Conservation (phyloP, 2,329 filamentous ascomycete species). For the Cercospora sesami region DNA sequence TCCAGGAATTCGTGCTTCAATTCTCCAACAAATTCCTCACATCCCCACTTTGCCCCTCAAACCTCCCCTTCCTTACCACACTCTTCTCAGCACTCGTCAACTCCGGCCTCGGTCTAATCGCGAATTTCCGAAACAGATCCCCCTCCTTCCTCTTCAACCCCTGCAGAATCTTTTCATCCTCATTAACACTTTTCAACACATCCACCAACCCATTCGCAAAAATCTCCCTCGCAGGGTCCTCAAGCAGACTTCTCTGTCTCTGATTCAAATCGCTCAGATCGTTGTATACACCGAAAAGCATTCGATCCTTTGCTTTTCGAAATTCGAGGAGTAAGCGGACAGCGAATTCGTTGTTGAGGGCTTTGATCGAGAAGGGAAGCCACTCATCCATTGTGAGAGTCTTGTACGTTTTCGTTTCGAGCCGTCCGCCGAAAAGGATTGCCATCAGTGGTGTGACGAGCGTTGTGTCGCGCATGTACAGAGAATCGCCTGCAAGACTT, state of each 20-base stretch:
- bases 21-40: conserved; percentile 7
- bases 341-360: conserved; percentile 23
- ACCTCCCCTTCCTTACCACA: conserved; percentile 3
- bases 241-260: conserved; percentile 8
- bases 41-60: conserved; percentile 1
- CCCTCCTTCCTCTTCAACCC: not conserved
- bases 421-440: conserved; percentile 36
- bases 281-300: conserved; percentile 35
- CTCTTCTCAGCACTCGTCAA: not conserved
- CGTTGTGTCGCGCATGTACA: conserved; percentile 36
- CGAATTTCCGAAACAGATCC: not conserved
- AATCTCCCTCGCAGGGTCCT: conserved; percentile 27
- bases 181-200: conserved; percentile 18
- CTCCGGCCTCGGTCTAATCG: not conserved
- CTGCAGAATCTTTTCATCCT: not conserved
- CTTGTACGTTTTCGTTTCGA: conserved; percentile 27
- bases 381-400: conserved; percentile 41
- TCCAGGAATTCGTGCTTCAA: not conserved
- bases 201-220: conserved; percentile 28
- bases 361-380: conserved; percentile 37
- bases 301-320: conserved; percentile 39
- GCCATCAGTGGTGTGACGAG: conserved; percentile 33
- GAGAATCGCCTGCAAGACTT: conserved; percentile 17
- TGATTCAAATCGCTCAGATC: conserved; percentile 19
- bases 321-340: conserved; percentile 40